Evolutionary conservation across 1,284 basidiomycete genomes (phyloP), one percentile per base, ranked within the genome.

Genomic region (Bondarzewia mesenterica): DNA sequence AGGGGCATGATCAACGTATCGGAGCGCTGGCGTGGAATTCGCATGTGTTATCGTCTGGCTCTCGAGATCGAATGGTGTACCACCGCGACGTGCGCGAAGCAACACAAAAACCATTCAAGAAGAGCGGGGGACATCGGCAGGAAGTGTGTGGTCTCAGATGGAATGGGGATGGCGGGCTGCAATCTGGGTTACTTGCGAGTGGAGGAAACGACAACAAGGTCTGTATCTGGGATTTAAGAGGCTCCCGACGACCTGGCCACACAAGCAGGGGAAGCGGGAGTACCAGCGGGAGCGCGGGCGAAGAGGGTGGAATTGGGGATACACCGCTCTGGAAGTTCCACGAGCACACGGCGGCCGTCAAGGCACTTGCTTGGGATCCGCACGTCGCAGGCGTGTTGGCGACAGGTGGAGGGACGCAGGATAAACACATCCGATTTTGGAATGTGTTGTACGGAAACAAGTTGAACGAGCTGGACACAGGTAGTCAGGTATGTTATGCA

Each of bases 141-240:
- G 95, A 99, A 64, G 93, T 99, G 3, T 99, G 96, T 62, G 95
- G 96, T 1, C 71, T 99, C 41, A 87, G 91, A 52, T 99, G 94
- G 95, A 94, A 89, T 58, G 71, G 75, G 2, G 77, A 82, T 45
- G 74, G 72, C 8, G 76, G 73, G 0, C 54, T 53, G 37, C 60
- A 58, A 56, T 59, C 52, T 25, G 62, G 63, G 8, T 49, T 63
- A 21, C 77, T 99, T 2, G 95, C 95, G 4, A 93, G 89, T 53
- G 95, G 96, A 1, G 95, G 95, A 0, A 99, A 99, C 66, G 96
- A 99, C 69, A 99, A 99, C 70, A 95, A 96, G 69, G 86, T 99
- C 7, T 93, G 92, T 58, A 91, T 99, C 48, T 99, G 95, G 93
- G 93, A 96, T 58, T 60, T 88, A 50, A 69, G 85, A 21, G 82